Conservation (phyloP, 192 early-diverging fungal species). For the Umbelopsis sp. region DNA sequence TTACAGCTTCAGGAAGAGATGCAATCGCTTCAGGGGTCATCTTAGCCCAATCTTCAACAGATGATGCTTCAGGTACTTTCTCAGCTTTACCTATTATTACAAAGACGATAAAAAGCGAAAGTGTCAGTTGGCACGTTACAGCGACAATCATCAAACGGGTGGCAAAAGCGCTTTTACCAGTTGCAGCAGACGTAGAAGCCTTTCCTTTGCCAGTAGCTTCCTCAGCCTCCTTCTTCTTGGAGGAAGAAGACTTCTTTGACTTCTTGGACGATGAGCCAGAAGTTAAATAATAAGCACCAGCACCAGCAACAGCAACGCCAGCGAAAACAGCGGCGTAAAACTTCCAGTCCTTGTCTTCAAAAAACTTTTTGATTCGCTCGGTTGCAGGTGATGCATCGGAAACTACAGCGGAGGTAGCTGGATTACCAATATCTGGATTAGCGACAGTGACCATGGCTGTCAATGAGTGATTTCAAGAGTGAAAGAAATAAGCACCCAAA, state of each 20-base stretch:
- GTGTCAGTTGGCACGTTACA: background rate
- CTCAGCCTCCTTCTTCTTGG: constrained; percentile 17
- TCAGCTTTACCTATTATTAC: background rate
- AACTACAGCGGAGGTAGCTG: background rate
- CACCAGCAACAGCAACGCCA: constrained; percentile 57
- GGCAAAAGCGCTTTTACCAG: background rate
- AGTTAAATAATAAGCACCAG: constrained; percentile 68
- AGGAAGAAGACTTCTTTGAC: constrained; percentile 33
- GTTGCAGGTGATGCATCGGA: constrained; percentile 14
- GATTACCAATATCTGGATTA: constrained; percentile 4
- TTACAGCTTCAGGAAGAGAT: constrained; percentile 40
- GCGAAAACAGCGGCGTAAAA: constrained; percentile 69
- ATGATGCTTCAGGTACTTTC: constrained; percentile 29
- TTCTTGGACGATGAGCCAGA: constrained; percentile 31
- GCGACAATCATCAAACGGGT: background rate
- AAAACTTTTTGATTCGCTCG: constrained; percentile 48
- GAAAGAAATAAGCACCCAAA: constrained; percentile 2
- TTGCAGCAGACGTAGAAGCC: background rate
- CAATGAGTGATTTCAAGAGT: constrained; percentile 1
- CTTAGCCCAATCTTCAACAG: constrained; percentile 41
- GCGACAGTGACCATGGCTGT: constrained; percentile 9
- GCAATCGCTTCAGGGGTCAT: constrained; percentile 56
- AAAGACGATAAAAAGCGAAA: background rate
- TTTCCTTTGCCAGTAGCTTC: constrained; percentile 15
- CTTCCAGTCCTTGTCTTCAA: constrained; percentile 67